Conservation (phyloP, 352 stramenopile genomes). For the Globisporangium nodosum region DNA sequence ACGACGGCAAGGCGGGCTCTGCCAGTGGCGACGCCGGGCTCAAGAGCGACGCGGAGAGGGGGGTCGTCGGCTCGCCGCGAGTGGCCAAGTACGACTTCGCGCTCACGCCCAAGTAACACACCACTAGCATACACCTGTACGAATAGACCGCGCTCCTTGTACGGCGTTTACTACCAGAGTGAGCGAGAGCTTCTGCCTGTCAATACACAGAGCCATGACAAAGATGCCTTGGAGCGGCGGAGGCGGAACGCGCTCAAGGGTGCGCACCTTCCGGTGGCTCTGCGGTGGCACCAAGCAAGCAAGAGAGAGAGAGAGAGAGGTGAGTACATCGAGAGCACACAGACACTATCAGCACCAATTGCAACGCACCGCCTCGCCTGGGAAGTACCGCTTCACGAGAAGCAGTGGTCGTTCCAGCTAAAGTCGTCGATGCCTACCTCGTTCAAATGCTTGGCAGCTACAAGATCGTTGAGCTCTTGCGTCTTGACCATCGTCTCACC, state of each 20-base stretch:
- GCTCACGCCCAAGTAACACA: constrained; percentile 14
- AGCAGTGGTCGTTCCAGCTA: constrained; percentile 86
- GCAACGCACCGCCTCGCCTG: constrained; percentile 38
- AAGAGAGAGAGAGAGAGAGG: not conserved
- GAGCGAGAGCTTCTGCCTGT: not conserved
- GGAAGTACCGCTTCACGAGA: constrained; percentile 83
- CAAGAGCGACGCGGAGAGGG: constrained; percentile 6
- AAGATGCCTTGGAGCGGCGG: not conserved
- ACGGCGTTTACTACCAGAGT: not conserved
- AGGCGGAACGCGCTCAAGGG: too few relatives aligned
- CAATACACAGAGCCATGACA: not conserved
- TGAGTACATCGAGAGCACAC: not conserved
- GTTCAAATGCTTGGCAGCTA: too few relatives aligned
- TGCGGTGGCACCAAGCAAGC: not conserved
- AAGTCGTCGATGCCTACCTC: constrained; percentile 50
- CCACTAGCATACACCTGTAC: too few relatives aligned
- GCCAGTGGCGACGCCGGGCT: not conserved
- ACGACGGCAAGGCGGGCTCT: constrained; percentile 12
- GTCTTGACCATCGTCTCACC: too few relatives aligned
- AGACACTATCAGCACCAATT: not conserved
- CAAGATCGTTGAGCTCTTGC: too few relatives aligned
- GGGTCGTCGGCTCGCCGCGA: constrained; percentile 3
- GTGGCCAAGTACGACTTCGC: constrained; percentile 9
- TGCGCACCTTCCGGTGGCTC: constrained; percentile 47
- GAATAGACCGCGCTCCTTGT: not conserved